Base-by-base conservation (phyloP, 2,329 filamentous ascomycete species). In the Ophiostoma fasciatum region DNA sequence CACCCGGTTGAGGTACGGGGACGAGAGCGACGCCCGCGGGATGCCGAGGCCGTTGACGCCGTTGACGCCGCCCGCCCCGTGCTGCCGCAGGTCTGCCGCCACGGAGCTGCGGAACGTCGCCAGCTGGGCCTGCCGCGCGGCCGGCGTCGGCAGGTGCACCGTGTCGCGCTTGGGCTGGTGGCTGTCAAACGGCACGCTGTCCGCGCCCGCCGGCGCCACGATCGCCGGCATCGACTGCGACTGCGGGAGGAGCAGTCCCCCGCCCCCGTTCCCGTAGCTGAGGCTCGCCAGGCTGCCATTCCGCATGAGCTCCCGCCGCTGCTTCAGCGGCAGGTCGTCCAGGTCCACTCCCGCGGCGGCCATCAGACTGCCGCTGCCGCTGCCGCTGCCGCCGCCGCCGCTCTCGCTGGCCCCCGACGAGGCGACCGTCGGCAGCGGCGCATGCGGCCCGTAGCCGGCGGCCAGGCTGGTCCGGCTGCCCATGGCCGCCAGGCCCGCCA, bases 291-390 rank as follows among this genome's bases (percentile, higher is more conserved):
- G 42, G 47, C 62, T 67, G 43, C 52, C 63, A 28, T 70, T 66
- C 22, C 69, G 71, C 37, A 81, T 71, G 20, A 80, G 54, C 31
- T 70, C 59, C 37, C 67, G 68, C 29, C 81, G 74, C 47, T 80
- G 71, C 28, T 73, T 78, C 14, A 90, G 63, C 0, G 82, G 77
- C 45, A 88, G 63, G 38, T 85, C 71, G 41, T 87, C 82, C 2
- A 66, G 60, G 44, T 72, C 68, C 14, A 60, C 49, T 15, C 51
- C 20, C 3, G 39, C n/a, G n/a, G 20, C 18, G 25, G 20, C n/a
- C 22, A 13, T 14, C 29, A 32, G 38, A 13, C 31, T 31, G 9
- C 31, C 17, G 12, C 4, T 15, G 33, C 36, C 25, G 27, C 35
- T 28, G 26, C 6, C 28, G 35, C 28, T 25, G 21, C 29, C 28